Conservation (phyloP, 2,329 filamentous ascomycete species). For the Dryadomyces quercivorus region DNA sequence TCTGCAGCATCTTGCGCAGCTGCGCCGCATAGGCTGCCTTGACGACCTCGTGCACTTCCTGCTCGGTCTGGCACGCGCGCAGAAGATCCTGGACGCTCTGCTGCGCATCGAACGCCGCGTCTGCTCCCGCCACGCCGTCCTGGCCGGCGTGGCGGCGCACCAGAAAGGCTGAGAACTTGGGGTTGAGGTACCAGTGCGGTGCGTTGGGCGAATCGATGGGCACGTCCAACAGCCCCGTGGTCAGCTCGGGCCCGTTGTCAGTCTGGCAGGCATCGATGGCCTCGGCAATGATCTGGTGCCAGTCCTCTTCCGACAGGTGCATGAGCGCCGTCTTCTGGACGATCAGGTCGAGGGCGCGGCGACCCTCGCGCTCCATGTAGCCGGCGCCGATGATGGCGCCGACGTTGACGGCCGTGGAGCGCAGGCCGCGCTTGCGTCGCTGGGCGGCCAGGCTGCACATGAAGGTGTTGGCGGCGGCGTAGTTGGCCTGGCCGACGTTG, state of each 20-base stretch:
- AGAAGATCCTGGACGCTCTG: background rate
- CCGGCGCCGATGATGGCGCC: constrained; percentile 13
- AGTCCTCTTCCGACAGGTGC: background rate
- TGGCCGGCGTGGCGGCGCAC: background rate
- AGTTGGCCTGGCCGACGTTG: constrained; percentile 25
- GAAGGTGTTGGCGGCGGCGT: constrained; percentile 28
- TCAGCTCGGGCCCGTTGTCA: background rate
- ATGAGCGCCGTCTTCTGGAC: background rate
- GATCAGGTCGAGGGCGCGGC: background rate
- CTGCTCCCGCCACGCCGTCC: background rate
- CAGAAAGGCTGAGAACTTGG: background rate
- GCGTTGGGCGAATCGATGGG: background rate
- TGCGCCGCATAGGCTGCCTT: background rate
- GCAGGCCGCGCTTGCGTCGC: constrained; percentile 23
- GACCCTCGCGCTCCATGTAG: background rate
- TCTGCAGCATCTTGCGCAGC: background rate
- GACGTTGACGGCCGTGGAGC: constrained; percentile 27
- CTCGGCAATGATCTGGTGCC: background rate
- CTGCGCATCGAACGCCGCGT: too few species aligned
- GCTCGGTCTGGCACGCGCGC: background rate
- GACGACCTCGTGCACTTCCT: background rate
- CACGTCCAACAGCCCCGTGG: background rate
- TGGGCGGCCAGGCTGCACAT: constrained; percentile 24
- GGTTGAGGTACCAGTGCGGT: background rate
- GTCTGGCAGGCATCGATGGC: background rate